phyloP scores from a whole-genome alignment of 2,329 filamentous ascomycete species.

The Colletotrichum destructivum region DNA sequence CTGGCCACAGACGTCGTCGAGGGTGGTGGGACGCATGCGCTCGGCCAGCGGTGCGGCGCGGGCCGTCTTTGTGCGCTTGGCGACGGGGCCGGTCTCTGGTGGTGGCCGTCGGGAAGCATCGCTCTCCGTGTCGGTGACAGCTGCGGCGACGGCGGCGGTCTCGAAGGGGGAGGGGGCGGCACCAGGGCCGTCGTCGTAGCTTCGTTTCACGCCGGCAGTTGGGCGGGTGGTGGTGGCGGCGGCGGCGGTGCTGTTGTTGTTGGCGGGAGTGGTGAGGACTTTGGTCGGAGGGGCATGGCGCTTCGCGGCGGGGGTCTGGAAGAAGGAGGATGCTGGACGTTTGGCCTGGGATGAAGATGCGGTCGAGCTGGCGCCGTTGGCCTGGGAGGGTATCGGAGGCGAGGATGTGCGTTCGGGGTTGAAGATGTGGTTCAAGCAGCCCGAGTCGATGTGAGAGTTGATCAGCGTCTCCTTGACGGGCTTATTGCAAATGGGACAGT shows the following conservation, averaged over 20 bases:
- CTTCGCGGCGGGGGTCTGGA: conserved; percentile 73
- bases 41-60: conserved; percentile 90
- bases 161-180: conserved; percentile 31
- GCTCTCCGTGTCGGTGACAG: conserved; percentile 28
- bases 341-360: conserved; percentile 63
- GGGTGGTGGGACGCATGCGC: conserved; percentile 87
- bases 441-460: conserved; percentile 92
- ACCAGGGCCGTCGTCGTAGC: conserved; percentile 69
- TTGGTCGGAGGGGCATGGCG: conserved; percentile 59
- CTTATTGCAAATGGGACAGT: conserved; percentile 87
- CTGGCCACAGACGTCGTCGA: conserved; percentile 93
- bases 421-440: conserved; percentile 78
- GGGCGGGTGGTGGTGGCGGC: conserved; percentile 49
- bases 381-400: conserved; percentile 49
- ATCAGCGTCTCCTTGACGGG: conserved; percentile 81
- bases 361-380: conserved; percentile 47
- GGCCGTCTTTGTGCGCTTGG: conserved; percentile 79
- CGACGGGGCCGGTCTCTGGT: conserved; percentile 53
- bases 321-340: conserved; percentile 68
- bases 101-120: neutral
- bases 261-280: conserved; percentile 52
- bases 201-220: conserved; percentile 63
- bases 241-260: conserved; percentile 49
- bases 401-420: conserved; percentile 56
- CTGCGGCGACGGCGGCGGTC: neutral